Evolutionary conservation across 202 grass and related monocot genomes (phyloP), one percentile per base, ranked within the genome.

Genomic region (Zizania palustris): DNA sequence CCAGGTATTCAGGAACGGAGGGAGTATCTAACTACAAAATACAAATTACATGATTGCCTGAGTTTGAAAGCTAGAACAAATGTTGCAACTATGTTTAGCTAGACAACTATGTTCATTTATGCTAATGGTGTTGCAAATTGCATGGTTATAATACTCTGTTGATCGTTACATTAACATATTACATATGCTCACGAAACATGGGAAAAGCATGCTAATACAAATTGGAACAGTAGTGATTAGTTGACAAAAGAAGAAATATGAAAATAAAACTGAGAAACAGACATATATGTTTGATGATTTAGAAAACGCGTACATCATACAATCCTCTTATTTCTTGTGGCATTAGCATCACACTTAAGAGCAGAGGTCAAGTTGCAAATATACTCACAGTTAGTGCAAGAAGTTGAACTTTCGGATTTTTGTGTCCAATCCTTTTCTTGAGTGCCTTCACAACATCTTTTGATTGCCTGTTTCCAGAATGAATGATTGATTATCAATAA

Each of bases 321-420:
- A 55, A 12, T 63, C 37, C 43, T 77, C 6, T 4, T 36, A 45
- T 11, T 14, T 22, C 28, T 12, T 68, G 11, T 34, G 41, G 9
- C 33, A 58, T 69, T 74, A 56, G 21, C 44, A 79, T 5, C 18
- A n/a, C 18, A 63, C 20, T 69, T 51, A 70, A 63, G 19, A 56
- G 63, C 56, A 44, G 36, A 73, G 57, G 19, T 48, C 56, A 72
- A 73, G 41, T 7, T 45, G 14, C 37, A 42, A 12, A 67, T 78
- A 78, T 38, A 72, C 94, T 88, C 82, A 97, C 94, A 20, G 84
- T 91, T 15, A 97, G 70, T 42, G 88, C 88, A 77, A 93, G 88
- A 50, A 93, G 69, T 74, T 97, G 94, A 76, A 93, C 88, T 84
- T 91, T 93, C 12, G 91, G 91, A 84, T 93, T 97, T 75, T 85